Conservation (phyloP, 2,329 filamentous ascomycete species). For the Colletotrichum simmondsii region DNA sequence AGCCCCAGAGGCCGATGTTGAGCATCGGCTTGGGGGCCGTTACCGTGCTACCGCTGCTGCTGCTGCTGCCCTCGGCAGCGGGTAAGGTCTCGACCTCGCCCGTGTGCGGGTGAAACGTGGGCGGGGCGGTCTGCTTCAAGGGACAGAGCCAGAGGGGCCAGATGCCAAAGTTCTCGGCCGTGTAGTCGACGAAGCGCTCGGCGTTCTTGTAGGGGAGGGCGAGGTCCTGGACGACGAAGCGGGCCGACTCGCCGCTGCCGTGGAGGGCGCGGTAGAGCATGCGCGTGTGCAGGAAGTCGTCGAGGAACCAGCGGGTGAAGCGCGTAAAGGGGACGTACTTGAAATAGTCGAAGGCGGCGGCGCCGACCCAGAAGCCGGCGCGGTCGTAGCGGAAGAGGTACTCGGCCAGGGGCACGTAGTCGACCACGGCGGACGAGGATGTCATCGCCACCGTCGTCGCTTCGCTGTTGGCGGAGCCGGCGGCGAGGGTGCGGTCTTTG, state of each 20-base stretch:
- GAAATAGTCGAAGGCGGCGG: slow-evolving; percentile 75
- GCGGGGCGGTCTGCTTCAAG: slow-evolving; percentile 57
- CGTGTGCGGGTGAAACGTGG: slow-evolving; percentile 67
- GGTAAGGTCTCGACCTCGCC: slow-evolving; percentile 44
- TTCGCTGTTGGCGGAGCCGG: slow-evolving; percentile 35
- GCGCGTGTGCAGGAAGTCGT: slow-evolving; percentile 79
- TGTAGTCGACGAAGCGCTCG: slow-evolving; percentile 67
- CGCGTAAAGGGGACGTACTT: slow-evolving; percentile 71
- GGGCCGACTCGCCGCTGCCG: slow-evolving; percentile 71
- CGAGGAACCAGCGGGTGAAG: slow-evolving; percentile 74
- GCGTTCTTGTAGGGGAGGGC: slow-evolving; percentile 64
- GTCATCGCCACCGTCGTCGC: not conserved
- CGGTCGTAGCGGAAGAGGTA: slow-evolving; percentile 84
- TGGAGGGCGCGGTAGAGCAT: slow-evolving; percentile 81
- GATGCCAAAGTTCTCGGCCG: slow-evolving; percentile 59
- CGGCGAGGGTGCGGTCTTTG: slow-evolving; percentile 52
- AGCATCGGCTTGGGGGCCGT: slow-evolving; percentile 55
- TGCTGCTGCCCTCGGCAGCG: not conserved
- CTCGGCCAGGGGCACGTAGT: slow-evolving; percentile 75
- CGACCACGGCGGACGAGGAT: slow-evolving; percentile 44
- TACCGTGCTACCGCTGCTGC: slow-evolving; percentile 12
- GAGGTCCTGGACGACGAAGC: slow-evolving; percentile 77
- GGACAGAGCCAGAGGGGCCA: slow-evolving; percentile 72
- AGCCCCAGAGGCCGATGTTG: slow-evolving; percentile 83
- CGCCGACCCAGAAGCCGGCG: slow-evolving; percentile 79